These are phyloP conservation scores for Phytophthora pseudosyringae DNA, from an alignment of 352 stramenopile genomes.

Conservation along the genomic window DNA sequence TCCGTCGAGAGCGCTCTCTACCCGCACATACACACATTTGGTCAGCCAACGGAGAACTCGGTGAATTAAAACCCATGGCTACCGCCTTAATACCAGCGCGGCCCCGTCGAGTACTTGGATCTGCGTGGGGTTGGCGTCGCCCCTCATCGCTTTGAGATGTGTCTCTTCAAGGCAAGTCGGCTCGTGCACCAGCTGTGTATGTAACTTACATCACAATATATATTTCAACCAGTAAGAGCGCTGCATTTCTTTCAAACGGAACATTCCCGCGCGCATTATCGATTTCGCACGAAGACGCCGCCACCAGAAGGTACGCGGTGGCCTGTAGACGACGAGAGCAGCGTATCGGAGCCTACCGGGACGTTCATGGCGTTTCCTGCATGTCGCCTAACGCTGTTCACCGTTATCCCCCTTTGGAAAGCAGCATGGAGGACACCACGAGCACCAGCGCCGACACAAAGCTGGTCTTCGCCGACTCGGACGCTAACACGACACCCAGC, in stretches of 20 bases:
- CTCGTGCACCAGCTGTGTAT: slow-evolving; percentile 13
- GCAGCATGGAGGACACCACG: slow-evolving; percentile 43
- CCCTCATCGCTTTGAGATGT: slow-evolving; percentile 26
- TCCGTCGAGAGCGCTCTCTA: slow-evolving; percentile 56
- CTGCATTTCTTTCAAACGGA: slow-evolving; percentile 15
- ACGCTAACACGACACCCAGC: slow-evolving; percentile 31
- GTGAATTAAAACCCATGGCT: no score
- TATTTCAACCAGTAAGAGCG: slow-evolving; percentile 22
- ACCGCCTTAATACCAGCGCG: slow-evolving; percentile 34
- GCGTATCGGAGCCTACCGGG: not conserved
- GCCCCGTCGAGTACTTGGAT: slow-evolving; percentile 48
- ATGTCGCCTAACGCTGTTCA: slow-evolving; percentile 1
- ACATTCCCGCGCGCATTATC: slow-evolving; percentile 29
- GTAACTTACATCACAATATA: slow-evolving; percentile 6
- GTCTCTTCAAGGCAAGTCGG: slow-evolving; percentile 31
- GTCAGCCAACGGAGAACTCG: not conserved
- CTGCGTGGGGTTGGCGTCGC: slow-evolving; percentile 29
- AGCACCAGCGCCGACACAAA: slow-evolving; percentile 33
- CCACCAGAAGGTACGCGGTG: slow-evolving; percentile 15
- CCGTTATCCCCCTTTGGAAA: not conserved
- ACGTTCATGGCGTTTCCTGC: not conserved
- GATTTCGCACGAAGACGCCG: slow-evolving; percentile 20
- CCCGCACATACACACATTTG: not conserved
- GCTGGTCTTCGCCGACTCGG: slow-evolving; percentile 39
- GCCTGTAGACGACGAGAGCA: not conserved